These are phyloP conservation scores for Canariomyces notabilis DNA, from an alignment of 2,329 filamentous ascomycete species.

Conservation along the genomic window DNA sequence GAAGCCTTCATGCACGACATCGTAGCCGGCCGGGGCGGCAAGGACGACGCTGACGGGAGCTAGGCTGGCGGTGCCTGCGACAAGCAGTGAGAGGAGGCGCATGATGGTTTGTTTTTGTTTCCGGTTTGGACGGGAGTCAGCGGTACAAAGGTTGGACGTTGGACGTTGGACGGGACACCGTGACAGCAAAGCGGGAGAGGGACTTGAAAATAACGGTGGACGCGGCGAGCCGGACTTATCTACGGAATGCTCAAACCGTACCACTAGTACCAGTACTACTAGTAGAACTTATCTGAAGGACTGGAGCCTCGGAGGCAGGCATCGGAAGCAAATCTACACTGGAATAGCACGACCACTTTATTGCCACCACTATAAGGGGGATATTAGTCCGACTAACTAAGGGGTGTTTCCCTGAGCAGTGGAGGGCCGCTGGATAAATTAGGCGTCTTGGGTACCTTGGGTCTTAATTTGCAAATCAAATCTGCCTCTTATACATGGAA, in stretches of 20 bases:
- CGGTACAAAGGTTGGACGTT: not conserved
- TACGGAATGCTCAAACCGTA: too few relatives aligned
- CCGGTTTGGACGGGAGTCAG: not conserved
- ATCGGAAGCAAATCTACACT: too few relatives aligned
- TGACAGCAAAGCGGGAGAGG: too few relatives aligned
- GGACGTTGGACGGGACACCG: too few relatives aligned
- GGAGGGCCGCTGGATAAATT: too few relatives aligned
- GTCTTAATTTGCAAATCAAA: not conserved
- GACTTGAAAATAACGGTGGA: too few relatives aligned
- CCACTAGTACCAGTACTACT: too few relatives aligned
- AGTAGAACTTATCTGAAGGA: too few relatives aligned
- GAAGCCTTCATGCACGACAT: slow-evolving; percentile 13
- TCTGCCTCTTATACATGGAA: not conserved
- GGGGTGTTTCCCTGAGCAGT: too few relatives aligned
- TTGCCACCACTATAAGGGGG: not conserved
- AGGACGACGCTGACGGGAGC: not conserved
- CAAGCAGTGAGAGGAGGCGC: not conserved
- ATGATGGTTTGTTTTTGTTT: too few relatives aligned
- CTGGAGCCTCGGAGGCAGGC: too few relatives aligned
- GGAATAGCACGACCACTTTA: too few relatives aligned
- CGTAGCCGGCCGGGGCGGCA: not conserved
- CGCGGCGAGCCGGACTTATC: not conserved
- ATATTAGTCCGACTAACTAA: not conserved
- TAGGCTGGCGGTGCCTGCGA: not conserved
- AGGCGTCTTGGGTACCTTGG: not conserved